Base-by-base conservation (phyloP, 2,329 filamentous ascomycete species). In the Arthrobotrys megalospora region DNA sequence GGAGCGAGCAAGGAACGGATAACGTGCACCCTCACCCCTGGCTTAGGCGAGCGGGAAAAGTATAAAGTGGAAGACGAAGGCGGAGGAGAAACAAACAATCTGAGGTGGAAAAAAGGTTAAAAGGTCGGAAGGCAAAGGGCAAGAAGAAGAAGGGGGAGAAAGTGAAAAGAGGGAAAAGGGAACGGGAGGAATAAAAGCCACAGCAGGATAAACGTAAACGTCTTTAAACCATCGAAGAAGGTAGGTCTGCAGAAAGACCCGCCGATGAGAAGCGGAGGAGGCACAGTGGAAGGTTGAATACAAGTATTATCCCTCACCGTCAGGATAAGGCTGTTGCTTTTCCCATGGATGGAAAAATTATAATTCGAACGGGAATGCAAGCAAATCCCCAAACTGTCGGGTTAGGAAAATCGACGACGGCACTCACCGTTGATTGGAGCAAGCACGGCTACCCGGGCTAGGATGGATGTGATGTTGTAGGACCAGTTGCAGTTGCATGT, bases 271-370 rank as follows among this genome's bases (percentile, higher is more conserved):
- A 72, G 67, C 67, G 67, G 75, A 72, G 62, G 67, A 72, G 75
- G 75, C 75, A 78, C 75, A 71, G 67, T 65, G 63, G 63, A 71
- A 71, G 67, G 73, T 77, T 77, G 73, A 72, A 48, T 43, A 43
- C 36, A 10, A 68, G 50, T 64, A 78, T 78, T 78, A 78, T 78
- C 75, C 75, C 75, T 78, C 75, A 78, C 73, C 58, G 48, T 66
- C 70, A 78, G 75, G 67, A 72, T 68, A 78, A 78, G 75, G 75
- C 75, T 78, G 75, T 78, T 72, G 67, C 67, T 78, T 78, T 78
- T 64, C 75, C 75, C 75, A 78, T 78, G 75, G 75, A 72, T 71
- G 60, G 66, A 60, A 71, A 62, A 71, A 76, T 66, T 63, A 78
- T 72, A 78, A 72, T 78, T 72, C 52, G 45, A 72, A 72, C 67